Evolutionary conservation across 2,329 filamentous ascomycete genomes (phyloP), one percentile per base, ranked within the genome.

Genomic region (Trichoderma cornu-damae): DNA sequence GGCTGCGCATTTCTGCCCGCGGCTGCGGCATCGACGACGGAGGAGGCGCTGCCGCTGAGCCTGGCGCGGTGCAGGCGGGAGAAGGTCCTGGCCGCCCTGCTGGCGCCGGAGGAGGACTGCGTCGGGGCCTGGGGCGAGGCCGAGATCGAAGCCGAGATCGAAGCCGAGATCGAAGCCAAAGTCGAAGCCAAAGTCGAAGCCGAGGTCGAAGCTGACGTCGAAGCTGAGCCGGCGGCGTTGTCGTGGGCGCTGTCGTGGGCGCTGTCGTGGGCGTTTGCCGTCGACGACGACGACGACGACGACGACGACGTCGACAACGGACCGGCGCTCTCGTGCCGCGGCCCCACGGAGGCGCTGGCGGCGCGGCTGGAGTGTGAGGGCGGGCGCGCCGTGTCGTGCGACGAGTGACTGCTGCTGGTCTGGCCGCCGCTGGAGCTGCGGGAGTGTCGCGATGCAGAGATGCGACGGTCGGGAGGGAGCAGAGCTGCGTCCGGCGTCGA

Each of bases 1-100:
- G 75, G 73, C 66, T 68, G 64, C 60, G 68, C 70, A 74, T 74
- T 69, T 67, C 73, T 70, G 38, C 34, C 53, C 4, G 44, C 53
- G 37, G 26, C 38, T 34, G 50, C 28, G 32, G 66, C 50, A 60
- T 68, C 67, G 54, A 64, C 53, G 26, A 68, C 58, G 20, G 60
- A 63, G 30, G 62, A 50, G 35, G 62, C 61, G 50, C 65, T 56
- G 57, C 65, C 61, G 58, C 60, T 64, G 66, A 46, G 66, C 61
- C 50, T 63, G 63, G 44, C 53, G 42, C 51, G 47, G 44, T 55
- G 57, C 53, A 59, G 34, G 53, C 58, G 53, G 40, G 58, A 51
- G 18, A 52, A 42, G 14, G 44, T 32, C 30, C 42, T 48, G 14
- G 51, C 22, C n/a, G 51, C 37, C 18, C 40, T 46, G 40, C 47